A percentile compares a stretch with the other conserved stretches of the same genome.
These are phyloP conservation scores for Pyrenophora seminiperda DNA, from an alignment of 2,329 filamentous ascomycete species.

Conservation along the genomic window DNA sequence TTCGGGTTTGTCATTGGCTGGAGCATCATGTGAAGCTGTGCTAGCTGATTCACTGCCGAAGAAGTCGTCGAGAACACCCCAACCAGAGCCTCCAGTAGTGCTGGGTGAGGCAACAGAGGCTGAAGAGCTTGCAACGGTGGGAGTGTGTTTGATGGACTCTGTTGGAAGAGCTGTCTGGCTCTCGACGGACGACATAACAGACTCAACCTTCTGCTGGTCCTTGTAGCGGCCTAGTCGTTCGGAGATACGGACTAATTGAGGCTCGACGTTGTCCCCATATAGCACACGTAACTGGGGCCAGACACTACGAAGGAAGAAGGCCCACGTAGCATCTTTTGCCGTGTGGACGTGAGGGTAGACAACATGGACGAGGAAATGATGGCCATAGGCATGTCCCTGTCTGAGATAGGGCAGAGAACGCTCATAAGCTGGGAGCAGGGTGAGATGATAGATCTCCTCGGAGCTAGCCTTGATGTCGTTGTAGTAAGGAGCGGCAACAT, in stretches of 20 bases:
- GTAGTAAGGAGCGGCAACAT: constrained; percentile 72
- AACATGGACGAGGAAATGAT: constrained; percentile 69
- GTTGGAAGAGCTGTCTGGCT: constrained; percentile 25
- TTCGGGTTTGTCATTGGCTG: constrained; percentile 23
- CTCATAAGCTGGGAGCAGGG: constrained; percentile 76
- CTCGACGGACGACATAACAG: constrained; percentile 62
- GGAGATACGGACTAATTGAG: constrained; percentile 89
- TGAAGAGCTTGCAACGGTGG: constrained; percentile 30
- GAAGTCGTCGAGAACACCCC: constrained; percentile 40
- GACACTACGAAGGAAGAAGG: constrained; percentile 75
- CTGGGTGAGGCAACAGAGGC: constrained; percentile 26
- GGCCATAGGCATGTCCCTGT: constrained; percentile 69
- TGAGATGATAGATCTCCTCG: constrained; percentile 70
- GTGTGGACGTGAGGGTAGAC: constrained; percentile 74
- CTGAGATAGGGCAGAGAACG: constrained; percentile 74
- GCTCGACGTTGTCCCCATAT: constrained; percentile 92
- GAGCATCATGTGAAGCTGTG: constrained; percentile 23
- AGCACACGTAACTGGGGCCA: constrained; percentile 81
- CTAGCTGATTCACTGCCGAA: constrained; percentile 34
- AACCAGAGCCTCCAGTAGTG: constrained; percentile 32
- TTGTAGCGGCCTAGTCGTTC: constrained; percentile 82
- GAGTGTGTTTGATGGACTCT: constrained; percentile 24
- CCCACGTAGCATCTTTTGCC: constrained; percentile 70
- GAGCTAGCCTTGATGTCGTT: constrained; percentile 66
- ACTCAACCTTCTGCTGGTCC: constrained; percentile 66